Percentiles rank a stretch among this genome's conserved stretches.
phyloP scores from a whole-genome alignment of 495 filamentous ascomycete genomes.

The Extremus antarcticus region DNA sequence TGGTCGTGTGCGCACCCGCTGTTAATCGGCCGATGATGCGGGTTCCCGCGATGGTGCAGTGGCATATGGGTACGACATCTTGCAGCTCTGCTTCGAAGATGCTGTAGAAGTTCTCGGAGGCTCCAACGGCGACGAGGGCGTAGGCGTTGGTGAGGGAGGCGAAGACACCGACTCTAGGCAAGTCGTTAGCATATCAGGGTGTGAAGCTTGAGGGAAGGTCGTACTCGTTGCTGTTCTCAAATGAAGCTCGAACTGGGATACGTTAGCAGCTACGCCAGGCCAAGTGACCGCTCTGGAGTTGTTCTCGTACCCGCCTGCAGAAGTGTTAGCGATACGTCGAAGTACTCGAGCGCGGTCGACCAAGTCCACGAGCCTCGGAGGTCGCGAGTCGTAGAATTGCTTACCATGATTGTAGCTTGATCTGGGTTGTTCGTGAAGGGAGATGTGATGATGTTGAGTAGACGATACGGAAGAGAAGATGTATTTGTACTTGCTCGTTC shows the following conservation, averaged over 20 bases:
- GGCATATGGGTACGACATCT: constrained; percentile 95
- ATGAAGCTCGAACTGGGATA: constrained; percentile 47
- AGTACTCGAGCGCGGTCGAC: no score
- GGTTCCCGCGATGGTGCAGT: constrained; percentile 93
- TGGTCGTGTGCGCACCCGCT: constrained; percentile 84
- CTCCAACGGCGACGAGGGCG: constrained; percentile 82
- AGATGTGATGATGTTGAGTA: no score
- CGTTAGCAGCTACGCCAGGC: no score
- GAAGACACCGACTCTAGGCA: constrained; percentile 82
- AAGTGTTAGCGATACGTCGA: no score
- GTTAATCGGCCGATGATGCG: constrained; percentile 91
- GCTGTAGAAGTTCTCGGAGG: constrained; percentile 96
- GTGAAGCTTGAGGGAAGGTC: constrained; percentile 1
- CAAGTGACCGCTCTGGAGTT: no score
- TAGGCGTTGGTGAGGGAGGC: constrained; percentile 92
- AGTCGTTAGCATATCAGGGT: background rate
- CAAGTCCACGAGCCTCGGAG: no score
- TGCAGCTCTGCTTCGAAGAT: constrained; percentile 95
- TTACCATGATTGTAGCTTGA: no score
- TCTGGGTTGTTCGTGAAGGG: no score
- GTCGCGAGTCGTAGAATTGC: no score
- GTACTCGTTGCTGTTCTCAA: constrained; percentile 98
- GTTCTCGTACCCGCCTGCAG: no score
- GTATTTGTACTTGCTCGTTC: no score
- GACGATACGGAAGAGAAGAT: no score